Conservation (phyloP, 2,329 filamentous ascomycete species). For the Exophiala sp. region DNA sequence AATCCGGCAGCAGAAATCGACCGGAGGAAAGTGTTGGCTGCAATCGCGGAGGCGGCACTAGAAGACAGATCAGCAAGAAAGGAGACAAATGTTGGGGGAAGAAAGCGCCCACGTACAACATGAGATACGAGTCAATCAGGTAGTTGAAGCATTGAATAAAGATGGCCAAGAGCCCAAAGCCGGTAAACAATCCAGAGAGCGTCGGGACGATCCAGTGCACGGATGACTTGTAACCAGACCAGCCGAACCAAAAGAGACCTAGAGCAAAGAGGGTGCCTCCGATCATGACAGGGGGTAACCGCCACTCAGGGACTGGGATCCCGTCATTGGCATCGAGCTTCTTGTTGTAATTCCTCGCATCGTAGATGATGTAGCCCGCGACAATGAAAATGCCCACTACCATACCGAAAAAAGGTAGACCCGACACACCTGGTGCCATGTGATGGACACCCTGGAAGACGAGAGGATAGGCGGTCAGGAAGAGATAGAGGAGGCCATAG, state of each 20-base stretch:
- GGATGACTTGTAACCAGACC: constrained; percentile 52
- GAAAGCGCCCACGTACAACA: constrained; percentile 38
- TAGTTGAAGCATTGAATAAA: constrained; percentile 56
- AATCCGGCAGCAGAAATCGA: constrained; percentile 39
- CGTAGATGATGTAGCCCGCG: constrained; percentile 56
- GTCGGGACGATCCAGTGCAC: constrained; percentile 41
- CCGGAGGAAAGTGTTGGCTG: constrained; percentile 47
- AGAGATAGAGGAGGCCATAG: constrained; percentile 30
- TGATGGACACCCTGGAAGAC: constrained; percentile 53
- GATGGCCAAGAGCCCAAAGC: constrained; percentile 53
- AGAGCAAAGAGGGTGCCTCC: constrained; percentile 49
- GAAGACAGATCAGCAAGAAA: background rate
- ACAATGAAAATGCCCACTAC: constrained; percentile 65
- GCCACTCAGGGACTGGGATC: constrained; percentile 53
- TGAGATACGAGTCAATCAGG: constrained; percentile 54
- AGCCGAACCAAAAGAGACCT: constrained; percentile 73
- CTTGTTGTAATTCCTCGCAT: constrained; percentile 61
- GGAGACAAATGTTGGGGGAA: background rate
- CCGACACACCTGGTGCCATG: constrained; percentile 63
- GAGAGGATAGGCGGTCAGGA: constrained; percentile 34
- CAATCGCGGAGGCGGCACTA: constrained; percentile 46
- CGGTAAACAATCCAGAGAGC: constrained; percentile 48
- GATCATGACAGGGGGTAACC: constrained; percentile 49
- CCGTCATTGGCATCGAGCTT: constrained; percentile 63
- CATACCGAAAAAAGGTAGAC: constrained; percentile 81